Evolutionary conservation across 768 basidiomycete genomes (phyloP), one percentile per base, ranked within the genome.

Genomic region (Boletales sp.): DNA sequence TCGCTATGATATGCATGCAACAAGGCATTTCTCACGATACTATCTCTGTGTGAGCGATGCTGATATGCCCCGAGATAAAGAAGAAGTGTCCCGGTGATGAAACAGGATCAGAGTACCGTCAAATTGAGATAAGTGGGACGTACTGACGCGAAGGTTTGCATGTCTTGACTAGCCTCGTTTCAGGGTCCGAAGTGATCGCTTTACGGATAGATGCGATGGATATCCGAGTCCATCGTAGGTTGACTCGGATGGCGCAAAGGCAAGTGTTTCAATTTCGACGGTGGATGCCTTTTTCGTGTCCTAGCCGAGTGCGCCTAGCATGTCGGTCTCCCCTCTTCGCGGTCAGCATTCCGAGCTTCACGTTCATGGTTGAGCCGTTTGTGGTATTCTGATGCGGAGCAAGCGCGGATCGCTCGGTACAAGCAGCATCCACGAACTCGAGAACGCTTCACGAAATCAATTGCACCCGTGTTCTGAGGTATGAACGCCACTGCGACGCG

Each of bases 1-100:
- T 52, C 60, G 19, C 18, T 56, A 53, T 51, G 56, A 56, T 56
- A 40, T 39, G 43, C 48, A 55, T 52, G 60, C 57, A 62, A 51
- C 60, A 43, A 51, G 53, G 35, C 19, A 39, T 29, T 53, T 45
- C 35, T 40, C 29, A 18, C 24, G 43, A 12, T 19, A 29, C 30
- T 15, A 18, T 50, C 15, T 31, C 43, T 39, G 48, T 44, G 48
- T 43, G 37, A 27, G 21, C 21, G 14, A 41, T 29, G n/a, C 27
- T 8, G 43, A 17, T 21, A 24, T 41, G 0, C 40, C 19, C 34
- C 10, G 43, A 44, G 30, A 35, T 48, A 40, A 48, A 36, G 47
- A 42, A 42, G 27, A 21, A 29, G 24, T 6, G 24, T 6, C 24
- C 24, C 24, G 5, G 24, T 5, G 24, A 27, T 27, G 24, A 27